These are phyloP conservation scores for Fusarium albosuccineum DNA, from an alignment of 2,329 filamentous ascomycete genomes.

Conservation along the genomic window DNA sequence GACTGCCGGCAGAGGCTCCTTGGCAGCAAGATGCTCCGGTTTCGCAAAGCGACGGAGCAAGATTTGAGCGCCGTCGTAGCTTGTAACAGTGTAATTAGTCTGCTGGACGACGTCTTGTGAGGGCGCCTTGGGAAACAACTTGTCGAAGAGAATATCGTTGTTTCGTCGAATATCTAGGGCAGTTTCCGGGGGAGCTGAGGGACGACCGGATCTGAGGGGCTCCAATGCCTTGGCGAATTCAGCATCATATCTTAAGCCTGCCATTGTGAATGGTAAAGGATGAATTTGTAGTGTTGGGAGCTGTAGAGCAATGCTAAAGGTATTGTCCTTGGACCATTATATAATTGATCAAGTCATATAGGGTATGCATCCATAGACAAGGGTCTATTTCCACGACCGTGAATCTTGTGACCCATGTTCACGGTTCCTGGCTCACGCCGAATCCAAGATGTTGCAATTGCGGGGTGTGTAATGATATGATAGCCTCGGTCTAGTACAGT, in stretches of 20 bases:
- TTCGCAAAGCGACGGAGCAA: slow-evolving; percentile 33
- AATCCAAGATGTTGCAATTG: not conserved
- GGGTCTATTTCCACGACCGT: not conserved
- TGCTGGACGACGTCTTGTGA: slow-evolving; percentile 17
- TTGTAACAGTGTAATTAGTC: slow-evolving; percentile 25
- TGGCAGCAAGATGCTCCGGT: slow-evolving; percentile 5
- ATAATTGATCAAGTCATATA: not conserved
- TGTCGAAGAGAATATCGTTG: slow-evolving; percentile 19
- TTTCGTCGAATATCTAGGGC: slow-evolving; percentile 29
- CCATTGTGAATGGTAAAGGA: slow-evolving; percentile 9
- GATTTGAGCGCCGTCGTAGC: slow-evolving; percentile 27
- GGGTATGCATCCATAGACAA: not conserved
- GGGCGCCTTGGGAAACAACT: slow-evolving; percentile 14
- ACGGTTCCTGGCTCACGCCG: not conserved
- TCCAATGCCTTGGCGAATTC: slow-evolving; percentile 37
- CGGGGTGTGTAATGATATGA: not conserved
- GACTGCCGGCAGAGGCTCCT: slow-evolving; percentile 30
- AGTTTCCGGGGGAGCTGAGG: slow-evolving; percentile 12
- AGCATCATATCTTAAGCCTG: slow-evolving; percentile 32
- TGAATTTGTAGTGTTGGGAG: not conserved
- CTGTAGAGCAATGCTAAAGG: not conserved
- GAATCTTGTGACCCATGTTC: not conserved
- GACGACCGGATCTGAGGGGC: slow-evolving; percentile 22
- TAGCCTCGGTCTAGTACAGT: no score
- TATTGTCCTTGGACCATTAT: not conserved